Conservation (phyloP, 2,329 filamentous ascomycete genomes). For the Trichoderma simmonsii region DNA sequence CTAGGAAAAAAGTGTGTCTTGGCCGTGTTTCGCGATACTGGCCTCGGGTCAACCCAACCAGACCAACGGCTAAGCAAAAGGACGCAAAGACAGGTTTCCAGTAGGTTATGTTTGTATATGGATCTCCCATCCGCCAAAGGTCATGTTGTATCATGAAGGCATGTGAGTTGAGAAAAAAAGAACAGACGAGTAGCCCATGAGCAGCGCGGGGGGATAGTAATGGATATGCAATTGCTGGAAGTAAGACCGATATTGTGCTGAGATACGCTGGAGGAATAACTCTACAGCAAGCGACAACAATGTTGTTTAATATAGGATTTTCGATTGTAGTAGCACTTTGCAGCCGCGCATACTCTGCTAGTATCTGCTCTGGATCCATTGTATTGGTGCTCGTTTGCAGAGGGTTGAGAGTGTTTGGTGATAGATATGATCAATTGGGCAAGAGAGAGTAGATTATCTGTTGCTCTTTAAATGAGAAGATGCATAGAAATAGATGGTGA, state of each 20-base stretch:
- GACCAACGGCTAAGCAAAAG: too few relatives aligned
- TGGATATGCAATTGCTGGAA: background rate
- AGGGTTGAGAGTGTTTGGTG: background rate
- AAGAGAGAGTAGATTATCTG: background rate
- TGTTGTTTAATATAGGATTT: background rate
- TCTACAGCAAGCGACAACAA: background rate
- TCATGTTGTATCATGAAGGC: background rate
- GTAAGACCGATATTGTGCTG: background rate
- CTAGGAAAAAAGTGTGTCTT: background rate
- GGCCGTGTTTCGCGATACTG: background rate
- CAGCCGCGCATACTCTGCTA: too few relatives aligned
- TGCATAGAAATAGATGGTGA: background rate
- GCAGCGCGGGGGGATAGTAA: background rate
- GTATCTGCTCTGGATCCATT: too few relatives aligned
- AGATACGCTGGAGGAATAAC: background rate
- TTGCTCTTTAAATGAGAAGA: background rate
- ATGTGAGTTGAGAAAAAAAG: background rate
- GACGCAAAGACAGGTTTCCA: too few relatives aligned
- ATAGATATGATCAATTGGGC: accelerated
- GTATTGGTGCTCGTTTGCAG: background rate
- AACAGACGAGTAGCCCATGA: background rate
- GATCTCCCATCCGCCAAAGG: accelerated
- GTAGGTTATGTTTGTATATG: background rate
- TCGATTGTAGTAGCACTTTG: background rate
- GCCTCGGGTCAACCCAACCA: background rate